Evolutionary conservation across 2,329 filamentous ascomycete species (phyloP).

Genomic region (Rachicladosporium sp.): DNA sequence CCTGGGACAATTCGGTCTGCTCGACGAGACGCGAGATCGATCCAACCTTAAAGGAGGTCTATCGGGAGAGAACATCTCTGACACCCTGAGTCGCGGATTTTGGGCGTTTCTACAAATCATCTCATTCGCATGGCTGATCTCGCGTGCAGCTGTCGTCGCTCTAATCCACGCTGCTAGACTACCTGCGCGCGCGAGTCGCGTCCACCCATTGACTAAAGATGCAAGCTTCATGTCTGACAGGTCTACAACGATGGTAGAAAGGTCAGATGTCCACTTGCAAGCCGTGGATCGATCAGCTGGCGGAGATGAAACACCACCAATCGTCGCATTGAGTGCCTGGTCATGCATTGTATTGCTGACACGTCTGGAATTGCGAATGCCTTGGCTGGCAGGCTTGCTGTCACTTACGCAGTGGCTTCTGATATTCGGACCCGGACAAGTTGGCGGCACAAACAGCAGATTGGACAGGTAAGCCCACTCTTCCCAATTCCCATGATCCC

Average conservation of each 20-base stretch:
- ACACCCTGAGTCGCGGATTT: slow-evolving; percentile 9
- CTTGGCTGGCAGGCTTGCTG: slow-evolving; percentile 69
- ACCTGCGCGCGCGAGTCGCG: too few species aligned
- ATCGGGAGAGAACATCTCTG: slow-evolving; percentile 6
- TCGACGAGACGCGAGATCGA: slow-evolving; percentile 21
- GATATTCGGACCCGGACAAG: slow-evolving; percentile 59
- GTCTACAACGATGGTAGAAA: background rate
- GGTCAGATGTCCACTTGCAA: background rate
- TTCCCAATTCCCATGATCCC: slow-evolving; percentile 12
- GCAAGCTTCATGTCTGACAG: slow-evolving; percentile 51
- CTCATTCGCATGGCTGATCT: slow-evolving; percentile 36
- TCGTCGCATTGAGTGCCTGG: slow-evolving; percentile 69
- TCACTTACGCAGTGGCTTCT: slow-evolving; percentile 65
- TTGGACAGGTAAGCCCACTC: slow-evolving; percentile 70
- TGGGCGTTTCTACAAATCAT: slow-evolving; percentile 42
- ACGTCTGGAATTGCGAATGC: slow-evolving; percentile 70
- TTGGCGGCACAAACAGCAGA: slow-evolving; percentile 63
- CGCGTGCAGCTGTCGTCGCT: slow-evolving; percentile 54
- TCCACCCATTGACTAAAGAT: background rate
- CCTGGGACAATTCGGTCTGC: slow-evolving; percentile 46
- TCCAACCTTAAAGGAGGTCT: background rate
- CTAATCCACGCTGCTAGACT: slow-evolving; percentile 37
- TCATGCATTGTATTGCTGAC: slow-evolving; percentile 59
- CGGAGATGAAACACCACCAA: slow-evolving; percentile 31
- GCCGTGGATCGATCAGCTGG: background rate